phyloP scores from a whole-genome alignment of 257 asterid genomes.

The Pogostemon cablin region DNA sequence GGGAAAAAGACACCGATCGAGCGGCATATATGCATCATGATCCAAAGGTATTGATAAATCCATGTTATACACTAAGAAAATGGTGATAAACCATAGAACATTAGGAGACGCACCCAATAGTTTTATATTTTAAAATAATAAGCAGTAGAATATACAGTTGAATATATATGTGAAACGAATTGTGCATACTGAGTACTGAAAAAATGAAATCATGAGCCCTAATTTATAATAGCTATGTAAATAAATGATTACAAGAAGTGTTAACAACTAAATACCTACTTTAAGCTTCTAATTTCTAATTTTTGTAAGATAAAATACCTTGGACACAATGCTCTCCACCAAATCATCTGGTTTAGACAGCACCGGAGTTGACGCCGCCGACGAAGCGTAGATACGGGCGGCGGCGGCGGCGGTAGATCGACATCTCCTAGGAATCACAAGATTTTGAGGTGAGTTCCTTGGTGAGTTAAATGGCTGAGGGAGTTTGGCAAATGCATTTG shows the following conservation, averaged over 20 bases:
- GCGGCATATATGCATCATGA: background rate
- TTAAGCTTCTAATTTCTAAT: background rate
- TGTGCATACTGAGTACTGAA: background rate
- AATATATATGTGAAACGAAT: background rate
- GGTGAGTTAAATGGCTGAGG: conserved; percentile 31
- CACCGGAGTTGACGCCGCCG: conserved; percentile 47
- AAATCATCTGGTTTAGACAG: conserved; percentile 56
- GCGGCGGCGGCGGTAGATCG: conserved; percentile 20
- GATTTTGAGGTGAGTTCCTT: conserved; percentile 25
- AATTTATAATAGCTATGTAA: background rate
- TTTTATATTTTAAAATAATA: background rate
- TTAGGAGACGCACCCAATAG: background rate
- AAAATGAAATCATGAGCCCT: background rate
- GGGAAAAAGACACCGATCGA: background rate
- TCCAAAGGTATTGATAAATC: too few species aligned
- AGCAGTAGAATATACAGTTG: background rate
- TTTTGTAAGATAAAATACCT: conserved; percentile 43
- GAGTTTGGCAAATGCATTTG: conserved; percentile 41
- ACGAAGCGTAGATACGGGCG: conserved; percentile 47
- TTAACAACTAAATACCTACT: background rate
- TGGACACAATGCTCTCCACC: conserved; percentile 60
- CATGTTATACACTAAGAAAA: background rate
- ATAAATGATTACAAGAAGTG: background rate
- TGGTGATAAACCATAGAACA: background rate
- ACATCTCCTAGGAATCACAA: conserved; percentile 28